phyloP scores from a whole-genome alignment of 2,329 filamentous ascomycete species.

The Clonostachys solani region DNA sequence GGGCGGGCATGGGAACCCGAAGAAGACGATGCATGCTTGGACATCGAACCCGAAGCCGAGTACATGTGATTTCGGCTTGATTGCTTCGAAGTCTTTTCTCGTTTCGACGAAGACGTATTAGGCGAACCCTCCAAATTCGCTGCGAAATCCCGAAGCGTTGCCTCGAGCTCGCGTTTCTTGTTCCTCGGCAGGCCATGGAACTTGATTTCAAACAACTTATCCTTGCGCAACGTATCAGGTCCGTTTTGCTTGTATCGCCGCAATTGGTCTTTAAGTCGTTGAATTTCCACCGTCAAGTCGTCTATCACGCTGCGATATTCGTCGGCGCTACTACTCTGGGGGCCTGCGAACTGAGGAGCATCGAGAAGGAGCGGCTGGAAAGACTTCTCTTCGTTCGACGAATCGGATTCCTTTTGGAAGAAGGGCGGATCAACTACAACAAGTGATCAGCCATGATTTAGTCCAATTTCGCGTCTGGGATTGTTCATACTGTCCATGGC shows the following conservation, averaged over 20 bases:
- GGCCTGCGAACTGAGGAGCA: constrained; percentile 21
- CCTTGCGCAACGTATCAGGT: constrained; percentile 62
- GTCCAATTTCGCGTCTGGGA: not conserved
- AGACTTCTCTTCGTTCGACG: constrained; percentile 40
- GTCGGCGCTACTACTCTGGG: constrained; percentile 60
- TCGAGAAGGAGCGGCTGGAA: constrained; percentile 13
- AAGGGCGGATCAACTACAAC: constrained; percentile 46
- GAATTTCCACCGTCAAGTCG: constrained; percentile 81
- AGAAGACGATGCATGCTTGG: constrained; percentile 46
- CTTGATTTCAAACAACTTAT: constrained; percentile 80
- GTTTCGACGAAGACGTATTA: constrained; percentile 18
- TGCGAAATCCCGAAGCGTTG: constrained; percentile 67
- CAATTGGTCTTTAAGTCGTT: constrained; percentile 69
- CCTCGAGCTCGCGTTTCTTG: constrained; percentile 75
- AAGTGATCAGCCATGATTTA: not conserved
- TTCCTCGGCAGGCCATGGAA: constrained; percentile 67
- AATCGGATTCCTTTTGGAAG: constrained; percentile 48
- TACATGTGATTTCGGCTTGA: constrained; percentile 29
- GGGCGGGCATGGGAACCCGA: constrained; percentile 49
- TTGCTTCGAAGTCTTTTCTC: constrained; percentile 14
- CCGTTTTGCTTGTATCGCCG: constrained; percentile 66
- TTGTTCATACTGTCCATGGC: constrained; percentile 40
- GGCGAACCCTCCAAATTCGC: constrained; percentile 52
- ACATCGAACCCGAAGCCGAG: constrained; percentile 35
- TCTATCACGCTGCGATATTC: constrained; percentile 83